A percentile compares a stretch with the other conserved stretches of the same genome.
Evolutionary conservation across 2,329 filamentous ascomycete species (phyloP).

Genomic region (Penicillium brevicompactum): DNA sequence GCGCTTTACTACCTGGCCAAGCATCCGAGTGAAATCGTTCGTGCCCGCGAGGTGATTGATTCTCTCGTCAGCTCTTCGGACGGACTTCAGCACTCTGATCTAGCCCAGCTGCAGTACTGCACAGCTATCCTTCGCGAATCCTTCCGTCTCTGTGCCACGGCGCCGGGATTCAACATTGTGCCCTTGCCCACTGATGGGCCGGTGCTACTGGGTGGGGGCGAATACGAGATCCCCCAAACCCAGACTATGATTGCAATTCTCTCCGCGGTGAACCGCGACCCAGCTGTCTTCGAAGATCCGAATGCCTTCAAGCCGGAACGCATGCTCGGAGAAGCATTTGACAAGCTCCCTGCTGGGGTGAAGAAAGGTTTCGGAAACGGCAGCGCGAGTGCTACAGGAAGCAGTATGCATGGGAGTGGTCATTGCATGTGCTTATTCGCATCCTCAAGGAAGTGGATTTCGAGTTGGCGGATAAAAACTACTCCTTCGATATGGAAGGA

Average conservation of each 20-base stretch:
- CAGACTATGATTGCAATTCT: slow-evolving; percentile 58
- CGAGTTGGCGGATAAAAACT: slow-evolving; percentile 58
- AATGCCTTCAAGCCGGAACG: slow-evolving; percentile 69
- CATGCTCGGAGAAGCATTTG: slow-evolving; percentile 71
- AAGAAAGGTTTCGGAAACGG: slow-evolving; percentile 78
- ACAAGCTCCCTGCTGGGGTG: slow-evolving; percentile 61
- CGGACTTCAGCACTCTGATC: slow-evolving; percentile 11
- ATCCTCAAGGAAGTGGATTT: slow-evolving; percentile 73
- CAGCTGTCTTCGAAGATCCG: slow-evolving; percentile 65
- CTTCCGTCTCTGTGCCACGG: slow-evolving; percentile 62
- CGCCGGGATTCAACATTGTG: slow-evolving; percentile 57
- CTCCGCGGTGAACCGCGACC: slow-evolving; percentile 63
- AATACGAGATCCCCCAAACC: slow-evolving; percentile 60
- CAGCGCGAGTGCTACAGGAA: slow-evolving; percentile 69
- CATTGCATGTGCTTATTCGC: slow-evolving; percentile 61
- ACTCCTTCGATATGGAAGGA: slow-evolving; percentile 26
- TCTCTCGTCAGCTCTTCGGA: slow-evolving; percentile 27
- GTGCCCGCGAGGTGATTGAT: slow-evolving; percentile 70
- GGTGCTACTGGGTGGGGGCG: slow-evolving; percentile 58
- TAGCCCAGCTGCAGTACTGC: slow-evolving; percentile 58
- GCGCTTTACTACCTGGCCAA: slow-evolving; percentile 66
- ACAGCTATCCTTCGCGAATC: slow-evolving; percentile 66
- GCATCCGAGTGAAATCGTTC: slow-evolving; percentile 60
- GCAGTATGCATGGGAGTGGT: slow-evolving; percentile 74
- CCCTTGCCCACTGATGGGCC: slow-evolving; percentile 51